phyloP scores from a whole-genome alignment of 2,329 filamentous ascomycete genomes.

The Orbilia javanica region DNA sequence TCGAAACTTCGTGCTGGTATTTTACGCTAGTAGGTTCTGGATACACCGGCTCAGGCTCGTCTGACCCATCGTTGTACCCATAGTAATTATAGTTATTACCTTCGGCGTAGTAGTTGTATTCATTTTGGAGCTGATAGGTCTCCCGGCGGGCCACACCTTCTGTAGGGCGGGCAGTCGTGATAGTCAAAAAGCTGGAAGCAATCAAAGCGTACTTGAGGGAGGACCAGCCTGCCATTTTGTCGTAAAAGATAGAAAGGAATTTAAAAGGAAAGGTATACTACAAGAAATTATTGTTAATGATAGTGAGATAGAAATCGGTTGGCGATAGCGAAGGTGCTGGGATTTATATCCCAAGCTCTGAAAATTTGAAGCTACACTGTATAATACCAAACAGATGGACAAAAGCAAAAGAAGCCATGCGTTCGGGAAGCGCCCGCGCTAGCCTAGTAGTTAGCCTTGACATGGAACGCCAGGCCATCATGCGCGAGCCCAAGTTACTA shows the following conservation, averaged over 20 bases:
- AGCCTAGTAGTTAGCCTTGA: background rate
- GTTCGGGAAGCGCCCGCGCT: too few relatives aligned
- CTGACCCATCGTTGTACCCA: background rate
- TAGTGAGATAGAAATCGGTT: too few relatives aligned
- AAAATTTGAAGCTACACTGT: too few relatives aligned
- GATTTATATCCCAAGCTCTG: background rate
- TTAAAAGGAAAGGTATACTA: background rate
- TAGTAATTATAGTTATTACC: background rate
- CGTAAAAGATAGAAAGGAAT: background rate
- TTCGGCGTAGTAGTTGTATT: background rate
- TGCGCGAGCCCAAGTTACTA: background rate
- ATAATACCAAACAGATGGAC: too few relatives aligned
- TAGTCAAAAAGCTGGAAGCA: slow-evolving; percentile 31
- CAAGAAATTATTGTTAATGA: background rate
- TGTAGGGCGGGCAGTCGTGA: slow-evolving; percentile 24
- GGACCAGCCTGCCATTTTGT: slow-evolving; percentile 46
- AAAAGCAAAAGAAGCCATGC: too few relatives aligned
- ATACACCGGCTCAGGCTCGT: background rate
- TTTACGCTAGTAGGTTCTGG: too few relatives aligned
- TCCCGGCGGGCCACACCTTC: background rate
- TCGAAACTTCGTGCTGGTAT: background rate
- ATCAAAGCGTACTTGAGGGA: slow-evolving; percentile 43
- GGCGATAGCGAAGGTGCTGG: background rate
- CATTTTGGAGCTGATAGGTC: background rate
- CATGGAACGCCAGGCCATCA: background rate